These are phyloP conservation scores for Mycosarcoma mackinlayi DNA, from an alignment of 1,284 basidiomycete genomes.

Conservation along the genomic window DNA sequence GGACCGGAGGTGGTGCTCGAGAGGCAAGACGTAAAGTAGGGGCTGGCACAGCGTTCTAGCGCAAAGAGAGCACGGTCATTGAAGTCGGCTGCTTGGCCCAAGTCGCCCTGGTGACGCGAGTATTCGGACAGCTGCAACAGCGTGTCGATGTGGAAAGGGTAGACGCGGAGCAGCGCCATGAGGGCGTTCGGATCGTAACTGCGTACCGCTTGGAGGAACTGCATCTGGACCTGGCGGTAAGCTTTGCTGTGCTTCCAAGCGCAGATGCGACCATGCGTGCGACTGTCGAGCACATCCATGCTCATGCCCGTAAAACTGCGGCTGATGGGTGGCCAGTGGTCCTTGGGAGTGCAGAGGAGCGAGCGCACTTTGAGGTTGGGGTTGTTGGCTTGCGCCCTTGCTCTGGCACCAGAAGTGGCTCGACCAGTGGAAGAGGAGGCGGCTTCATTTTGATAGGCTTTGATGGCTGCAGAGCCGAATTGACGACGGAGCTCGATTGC, in stretches of 20 bases:
- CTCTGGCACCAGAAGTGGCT: constrained; percentile 41
- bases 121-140: constrained; percentile 64
- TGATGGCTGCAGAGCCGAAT: constrained; percentile 66
- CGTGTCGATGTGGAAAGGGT: constrained; percentile 67
- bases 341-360: constrained; percentile 60
- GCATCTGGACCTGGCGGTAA: constrained; percentile 63
- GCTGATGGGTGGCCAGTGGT: constrained; percentile 62
- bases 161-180: constrained; percentile 58
- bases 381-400: constrained; percentile 57
- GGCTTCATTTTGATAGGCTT: constrained; percentile 60
- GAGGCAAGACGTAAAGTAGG: constrained; percentile 58
- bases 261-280: constrained; percentile 47
- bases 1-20: constrained; percentile 55
- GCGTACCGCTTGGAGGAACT: constrained; percentile 64
- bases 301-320: constrained; percentile 63
- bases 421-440: constrained; percentile 19
- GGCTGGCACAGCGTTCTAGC: constrained; percentile 58
- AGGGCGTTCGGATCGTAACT: constrained; percentile 63
- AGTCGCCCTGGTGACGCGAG: constrained; percentile 64
- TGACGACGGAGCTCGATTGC: constrained; percentile 61
- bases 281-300: constrained; percentile 57
- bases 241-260: constrained; percentile 61
- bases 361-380: constrained; percentile 60
- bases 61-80: constrained; percentile 65
- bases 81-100: constrained; percentile 65